Base-by-base conservation (phyloP, 2,329 filamentous ascomycete species). In the Aschersonia sp. region DNA sequence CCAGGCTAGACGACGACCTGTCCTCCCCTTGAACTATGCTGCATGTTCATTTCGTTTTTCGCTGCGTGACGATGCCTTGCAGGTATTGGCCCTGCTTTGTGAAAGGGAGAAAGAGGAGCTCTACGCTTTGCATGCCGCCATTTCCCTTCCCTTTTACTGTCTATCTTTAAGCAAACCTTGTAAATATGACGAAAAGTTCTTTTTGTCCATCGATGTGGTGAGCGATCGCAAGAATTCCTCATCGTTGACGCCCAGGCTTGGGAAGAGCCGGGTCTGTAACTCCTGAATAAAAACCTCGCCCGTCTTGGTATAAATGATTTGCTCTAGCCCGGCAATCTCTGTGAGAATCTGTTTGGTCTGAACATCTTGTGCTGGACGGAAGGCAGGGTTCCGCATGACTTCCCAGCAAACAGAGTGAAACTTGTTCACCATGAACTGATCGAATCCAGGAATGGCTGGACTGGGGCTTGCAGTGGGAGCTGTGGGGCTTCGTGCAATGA, bases 371-470 rank as follows among this genome's bases (percentile, higher is more conserved):
- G 81, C 81, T 1, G 87, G 79, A 53, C 84, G 84, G 72, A 97
- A 96, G 22, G 75, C 75, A 5, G 83, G 73, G 43, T 89, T 84
- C 40, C 79, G 79, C 37, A 94, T 79, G 6, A 97, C 81, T 41
- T 86, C 84, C 92, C 92, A 98, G 62, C 85, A 89, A 6, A 94
- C 75, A 0, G 85, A 78, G 50, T 94, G 90, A 68, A 98, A 95
- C 29, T 85, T 79, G 42, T 85, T 79, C 50, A 97, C 85, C 65
- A 95, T 84, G 66, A 95, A 97, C 49, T 78, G 76, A 56, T 95
- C 88, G 60, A 98, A 98, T 6, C 92, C 90, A 2, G 89, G 86
- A 31, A 98, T 80, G 14, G 66, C 67, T 9, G 79, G 79, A 9
- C 66, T 62, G 4, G 78, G 69, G 2, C 71, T 70, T 4, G 70